These are phyloP conservation scores for Colletotrichum higginsianum DNA, from an alignment of 2,329 filamentous ascomycete genomes.

Conservation along the genomic window DNA sequence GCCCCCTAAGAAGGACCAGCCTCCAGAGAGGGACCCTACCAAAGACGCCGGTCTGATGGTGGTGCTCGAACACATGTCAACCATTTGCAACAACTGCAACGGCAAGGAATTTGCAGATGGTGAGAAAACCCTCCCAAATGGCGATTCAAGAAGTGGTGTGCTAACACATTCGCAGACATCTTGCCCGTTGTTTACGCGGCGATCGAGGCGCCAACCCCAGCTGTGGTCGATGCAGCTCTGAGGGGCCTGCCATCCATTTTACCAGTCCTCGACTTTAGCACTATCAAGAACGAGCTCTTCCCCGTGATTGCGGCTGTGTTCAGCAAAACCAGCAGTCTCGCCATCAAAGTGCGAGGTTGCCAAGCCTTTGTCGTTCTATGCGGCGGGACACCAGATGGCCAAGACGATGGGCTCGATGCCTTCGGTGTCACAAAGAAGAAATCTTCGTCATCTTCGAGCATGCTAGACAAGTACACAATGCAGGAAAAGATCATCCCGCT, in stretches of 20 bases:
- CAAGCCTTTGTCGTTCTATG: conserved; percentile 93
- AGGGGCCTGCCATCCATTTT: conserved; percentile 84
- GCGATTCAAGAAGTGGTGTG: background rate
- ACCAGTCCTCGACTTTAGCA: conserved; percentile 93
- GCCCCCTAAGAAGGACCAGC: conserved; percentile 71
- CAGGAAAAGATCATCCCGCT: conserved; percentile 97
- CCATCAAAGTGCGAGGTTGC: conserved; percentile 92
- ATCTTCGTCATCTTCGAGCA: conserved; percentile 78
- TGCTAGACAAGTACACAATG: conserved; percentile 97
- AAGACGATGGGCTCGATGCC: conserved; percentile 83
- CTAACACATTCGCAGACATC: conserved; percentile 72
- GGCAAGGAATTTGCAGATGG: conserved; percentile 96
- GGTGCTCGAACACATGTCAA: conserved; percentile 84
- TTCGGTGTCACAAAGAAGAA: conserved; percentile 71
- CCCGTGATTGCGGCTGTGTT: conserved; percentile 93
- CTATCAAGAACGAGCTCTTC: conserved; percentile 97
- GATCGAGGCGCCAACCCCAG: conserved; percentile 90
- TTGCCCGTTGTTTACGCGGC: conserved; percentile 87
- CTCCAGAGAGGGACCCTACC: conserved; percentile 77
- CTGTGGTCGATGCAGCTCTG: conserved; percentile 88
- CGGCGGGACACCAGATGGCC: conserved; percentile 75
- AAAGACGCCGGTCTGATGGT: conserved; percentile 94
- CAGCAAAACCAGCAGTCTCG: conserved; percentile 91
- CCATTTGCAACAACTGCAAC: conserved; percentile 84
- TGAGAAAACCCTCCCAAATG: conserved; percentile 56